Evolutionary conservation across 1,139 yeast species (phyloP).

Genomic region (Candida freyschussii): DNA sequence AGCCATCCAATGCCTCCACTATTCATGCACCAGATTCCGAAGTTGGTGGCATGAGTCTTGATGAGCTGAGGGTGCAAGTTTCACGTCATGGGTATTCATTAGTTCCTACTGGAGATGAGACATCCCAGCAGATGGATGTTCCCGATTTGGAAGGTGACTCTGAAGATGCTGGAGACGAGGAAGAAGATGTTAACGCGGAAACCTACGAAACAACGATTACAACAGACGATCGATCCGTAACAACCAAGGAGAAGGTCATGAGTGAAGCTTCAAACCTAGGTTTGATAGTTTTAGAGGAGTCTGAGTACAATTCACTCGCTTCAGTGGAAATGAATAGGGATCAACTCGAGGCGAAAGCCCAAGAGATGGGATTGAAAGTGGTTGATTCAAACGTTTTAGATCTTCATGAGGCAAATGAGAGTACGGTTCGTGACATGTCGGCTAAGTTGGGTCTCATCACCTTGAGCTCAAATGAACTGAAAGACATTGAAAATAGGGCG

Average conservation of each 20-base stretch:
- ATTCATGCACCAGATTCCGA: slow-evolving; percentile 15
- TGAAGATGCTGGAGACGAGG: slow-evolving; percentile 3
- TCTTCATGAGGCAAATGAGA: slow-evolving; percentile 11
- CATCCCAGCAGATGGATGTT: slow-evolving; percentile 1
- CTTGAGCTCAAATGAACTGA: slow-evolving; percentile 6
- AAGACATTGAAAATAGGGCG: slow-evolving; percentile 6
- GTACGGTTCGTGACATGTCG: slow-evolving; percentile 10
- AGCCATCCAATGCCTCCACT: slow-evolving; percentile 27
- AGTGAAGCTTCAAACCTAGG: slow-evolving; percentile 14
- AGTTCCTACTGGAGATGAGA: slow-evolving; percentile 13
- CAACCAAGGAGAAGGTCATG: slow-evolving; percentile 1
- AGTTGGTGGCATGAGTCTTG: slow-evolving; percentile 12
- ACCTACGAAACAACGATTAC: slow-evolving; percentile 1
- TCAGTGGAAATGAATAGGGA: slow-evolving; percentile 1
- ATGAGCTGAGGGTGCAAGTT: slow-evolving; percentile 24
- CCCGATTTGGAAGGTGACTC: too few species aligned
- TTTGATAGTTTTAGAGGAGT: slow-evolving; percentile 15
- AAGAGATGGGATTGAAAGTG: slow-evolving; percentile 13
- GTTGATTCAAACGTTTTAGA: slow-evolving; percentile 3
- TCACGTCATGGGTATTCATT: slow-evolving; percentile 24
- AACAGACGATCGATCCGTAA: not conserved
- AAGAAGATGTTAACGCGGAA: not conserved
- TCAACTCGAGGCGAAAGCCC: slow-evolving; percentile 9
- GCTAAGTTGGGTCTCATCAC: slow-evolving; percentile 9
- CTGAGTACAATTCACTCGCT: slow-evolving; percentile 11